phyloP scores from a whole-genome alignment of 1,139 yeast genomes.

The Eremothecium sinecaudum region DNA sequence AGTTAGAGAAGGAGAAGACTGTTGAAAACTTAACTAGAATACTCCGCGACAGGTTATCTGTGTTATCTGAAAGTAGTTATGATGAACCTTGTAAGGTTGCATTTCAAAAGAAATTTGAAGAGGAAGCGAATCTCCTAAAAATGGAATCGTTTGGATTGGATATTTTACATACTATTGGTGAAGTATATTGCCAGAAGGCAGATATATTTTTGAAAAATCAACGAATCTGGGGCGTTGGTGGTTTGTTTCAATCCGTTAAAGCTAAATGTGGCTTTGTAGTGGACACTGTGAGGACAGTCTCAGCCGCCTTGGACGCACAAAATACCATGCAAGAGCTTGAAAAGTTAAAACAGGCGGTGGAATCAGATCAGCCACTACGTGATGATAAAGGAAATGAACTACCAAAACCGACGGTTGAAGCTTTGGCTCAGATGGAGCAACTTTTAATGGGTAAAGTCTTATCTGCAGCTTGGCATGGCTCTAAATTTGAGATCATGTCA shows the following conservation, averaged over 20 bases:
- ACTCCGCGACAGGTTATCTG: slow-evolving; percentile 55
- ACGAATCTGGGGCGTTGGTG: slow-evolving; percentile 71
- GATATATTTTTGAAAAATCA: slow-evolving; percentile 54
- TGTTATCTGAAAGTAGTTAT: slow-evolving; percentile 79
- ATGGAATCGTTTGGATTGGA: slow-evolving; percentile 93
- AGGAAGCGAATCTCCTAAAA: slow-evolving; percentile 81
- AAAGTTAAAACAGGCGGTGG: slow-evolving; percentile 55
- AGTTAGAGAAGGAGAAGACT: slow-evolving; percentile 61
- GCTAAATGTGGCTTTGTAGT: slow-evolving; percentile 81
- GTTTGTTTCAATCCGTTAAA: slow-evolving; percentile 72
- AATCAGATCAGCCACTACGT: slow-evolving; percentile 31
- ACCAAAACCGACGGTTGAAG: slow-evolving; percentile 62
- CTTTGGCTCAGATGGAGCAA: slow-evolving; percentile 77
- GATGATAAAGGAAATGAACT: slow-evolving; percentile 42
- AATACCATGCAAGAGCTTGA: slow-evolving; percentile 76
- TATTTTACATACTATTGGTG: slow-evolving; percentile 78
- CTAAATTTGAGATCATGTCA: slow-evolving; percentile 81
- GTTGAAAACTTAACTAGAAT: slow-evolving; percentile 55
- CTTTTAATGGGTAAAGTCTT: slow-evolving; percentile 80
- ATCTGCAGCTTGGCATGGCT: slow-evolving; percentile 96
- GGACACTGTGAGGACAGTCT: slow-evolving; percentile 78
- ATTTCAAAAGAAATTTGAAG: slow-evolving; percentile 58
- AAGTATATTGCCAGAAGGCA: slow-evolving; percentile 62
- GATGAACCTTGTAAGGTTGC: slow-evolving; percentile 57
- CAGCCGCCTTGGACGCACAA: slow-evolving; percentile 86